phyloP scores from a whole-genome alignment of 1,284 basidiomycete species.

The Rugosomyces carneus region DNA sequence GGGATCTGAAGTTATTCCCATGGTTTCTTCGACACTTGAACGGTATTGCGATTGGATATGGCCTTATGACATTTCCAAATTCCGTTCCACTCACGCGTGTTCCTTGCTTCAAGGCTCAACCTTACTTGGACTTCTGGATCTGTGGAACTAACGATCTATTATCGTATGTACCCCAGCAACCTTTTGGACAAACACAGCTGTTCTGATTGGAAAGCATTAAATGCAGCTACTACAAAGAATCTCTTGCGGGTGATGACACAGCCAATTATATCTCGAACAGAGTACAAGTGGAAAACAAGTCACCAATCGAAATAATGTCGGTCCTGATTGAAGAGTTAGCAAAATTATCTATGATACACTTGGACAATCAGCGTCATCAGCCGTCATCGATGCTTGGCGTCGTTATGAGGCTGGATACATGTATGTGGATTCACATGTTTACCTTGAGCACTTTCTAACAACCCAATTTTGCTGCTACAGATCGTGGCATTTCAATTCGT shows the following conservation, averaged over 20 bases:
- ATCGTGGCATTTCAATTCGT: no score
- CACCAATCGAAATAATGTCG: conserved; percentile 2
- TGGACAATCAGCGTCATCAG: no score
- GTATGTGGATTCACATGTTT: no score
- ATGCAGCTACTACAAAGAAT: conserved; percentile 11
- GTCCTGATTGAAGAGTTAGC: conserved; percentile 4
- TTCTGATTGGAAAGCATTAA: neutral
- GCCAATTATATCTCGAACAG: conserved; percentile 7
- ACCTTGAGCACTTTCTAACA: no score
- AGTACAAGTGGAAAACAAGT: conserved; percentile 1
- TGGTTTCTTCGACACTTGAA: conserved; percentile 11
- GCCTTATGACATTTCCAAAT: conserved; percentile 9
- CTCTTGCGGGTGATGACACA: conserved; percentile 9
- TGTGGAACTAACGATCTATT: conserved; percentile 10
- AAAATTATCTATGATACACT: no score
- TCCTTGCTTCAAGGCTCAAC: conserved; percentile 5
- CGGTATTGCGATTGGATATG: conserved; percentile 5
- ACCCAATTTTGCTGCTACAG: no score
- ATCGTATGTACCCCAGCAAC: conserved; percentile 3
- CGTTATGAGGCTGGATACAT: no score
- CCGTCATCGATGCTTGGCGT: no score
- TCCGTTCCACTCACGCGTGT: conserved; percentile 2
- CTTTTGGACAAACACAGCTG: neutral
- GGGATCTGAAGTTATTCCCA: no score
- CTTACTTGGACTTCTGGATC: conserved; percentile 13